Base-by-base conservation (phyloP, 2,329 filamentous ascomycete genomes). In the Falciphora oryzae region DNA sequence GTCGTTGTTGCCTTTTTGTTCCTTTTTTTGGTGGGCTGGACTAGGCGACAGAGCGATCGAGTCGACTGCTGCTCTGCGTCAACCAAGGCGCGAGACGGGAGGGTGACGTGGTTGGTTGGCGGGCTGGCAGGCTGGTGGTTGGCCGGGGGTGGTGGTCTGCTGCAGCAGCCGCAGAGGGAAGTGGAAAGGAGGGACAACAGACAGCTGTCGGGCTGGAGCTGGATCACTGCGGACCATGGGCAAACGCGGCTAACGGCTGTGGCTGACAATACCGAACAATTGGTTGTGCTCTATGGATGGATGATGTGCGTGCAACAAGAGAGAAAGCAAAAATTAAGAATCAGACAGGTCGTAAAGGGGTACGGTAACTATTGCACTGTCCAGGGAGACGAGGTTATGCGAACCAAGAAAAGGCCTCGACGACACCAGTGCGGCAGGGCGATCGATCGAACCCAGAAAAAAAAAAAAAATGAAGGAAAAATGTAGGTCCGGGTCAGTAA, bases 21-120 rank as follows among this genome's bases (percentile, higher is more conserved):
- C 66, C 63, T 65, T 59, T 63, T 57, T 66, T 57, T 16, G 57
- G 28, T 58, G 28, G 57, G 65, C 64, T 64, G 65, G 29, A n/a
- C n/a, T 57, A 62, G 63, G 64, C 64, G 67, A 65, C 59, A 66
- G 67, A 14, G 50, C 60, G 66, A 59, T 60, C 64, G 59, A 59
- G 59, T 63, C 27, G 57, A 62, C 22, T 57, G 13, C 32, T 53
- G 14, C 44, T n/a, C 6, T 53, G 44, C 44, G 18, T n/a, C 44
- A 53, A 53, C 18, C 38, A 53, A n/a, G 18, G 6, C 44, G 22
- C 44, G 18, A 22, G 10, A 35, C 13, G 32, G 32, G 32, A 10
- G 32, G 32, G 18, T n/a, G 44, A n/a, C n/a, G 38, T 53, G 44
- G 44, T 53, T 53, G 44, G 44, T 7, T 53, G 44, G 18, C 16